A percentile compares a stretch with the other conserved stretches of the same genome.
Evolutionary conservation across 2,329 filamentous ascomycete species (phyloP).

Genomic region (Shiraia sp.): DNA sequence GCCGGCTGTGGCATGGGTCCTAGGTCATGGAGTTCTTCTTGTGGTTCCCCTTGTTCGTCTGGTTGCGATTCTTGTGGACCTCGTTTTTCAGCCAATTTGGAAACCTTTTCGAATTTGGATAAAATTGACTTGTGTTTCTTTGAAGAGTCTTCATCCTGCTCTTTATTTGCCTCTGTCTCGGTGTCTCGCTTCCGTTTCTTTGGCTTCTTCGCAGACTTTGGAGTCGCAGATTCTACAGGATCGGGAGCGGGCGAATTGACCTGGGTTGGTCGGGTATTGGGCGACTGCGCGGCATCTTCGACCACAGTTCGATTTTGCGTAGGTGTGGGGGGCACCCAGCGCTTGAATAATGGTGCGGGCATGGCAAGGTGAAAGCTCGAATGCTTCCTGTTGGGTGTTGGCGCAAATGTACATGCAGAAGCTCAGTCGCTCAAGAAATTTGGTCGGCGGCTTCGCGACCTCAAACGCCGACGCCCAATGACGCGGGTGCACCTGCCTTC

Average conservation of each 20-base stretch:
- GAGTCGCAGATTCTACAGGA: conserved; percentile 4
- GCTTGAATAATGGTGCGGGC: conserved; percentile 52
- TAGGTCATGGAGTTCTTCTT: conserved; percentile 67
- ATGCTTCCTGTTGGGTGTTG: neutral
- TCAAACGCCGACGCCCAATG: conserved; percentile 31
- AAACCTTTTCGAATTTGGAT: conserved; percentile 51
- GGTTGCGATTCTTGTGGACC: conserved; percentile 16
- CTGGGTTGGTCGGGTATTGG: conserved; percentile 5
- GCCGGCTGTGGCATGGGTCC: conserved; percentile 81
- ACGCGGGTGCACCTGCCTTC: conserved; percentile 19
- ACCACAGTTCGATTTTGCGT: conserved; percentile 3
- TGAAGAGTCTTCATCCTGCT: conserved; percentile 30
- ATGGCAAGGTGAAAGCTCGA: conserved; percentile 35
- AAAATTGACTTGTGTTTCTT: conserved; percentile 48
- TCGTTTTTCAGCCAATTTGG: conserved; percentile 31
- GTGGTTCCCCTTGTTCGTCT: conserved; percentile 41
- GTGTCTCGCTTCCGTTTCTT: conserved; percentile 44
- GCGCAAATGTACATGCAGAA: conserved; percentile 12
- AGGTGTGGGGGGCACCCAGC: conserved; percentile 50
- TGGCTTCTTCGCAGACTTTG: conserved; percentile 34
- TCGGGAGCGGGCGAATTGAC: neutral
- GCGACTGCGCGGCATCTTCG: neutral
- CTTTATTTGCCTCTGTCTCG: conserved; percentile 20
- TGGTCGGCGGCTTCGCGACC: conserved; percentile 26
- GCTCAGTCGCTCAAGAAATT: conserved; percentile 39